Evolutionary conservation across 345 rosid species (phyloP).

Genomic region (Acer negundo): DNA sequence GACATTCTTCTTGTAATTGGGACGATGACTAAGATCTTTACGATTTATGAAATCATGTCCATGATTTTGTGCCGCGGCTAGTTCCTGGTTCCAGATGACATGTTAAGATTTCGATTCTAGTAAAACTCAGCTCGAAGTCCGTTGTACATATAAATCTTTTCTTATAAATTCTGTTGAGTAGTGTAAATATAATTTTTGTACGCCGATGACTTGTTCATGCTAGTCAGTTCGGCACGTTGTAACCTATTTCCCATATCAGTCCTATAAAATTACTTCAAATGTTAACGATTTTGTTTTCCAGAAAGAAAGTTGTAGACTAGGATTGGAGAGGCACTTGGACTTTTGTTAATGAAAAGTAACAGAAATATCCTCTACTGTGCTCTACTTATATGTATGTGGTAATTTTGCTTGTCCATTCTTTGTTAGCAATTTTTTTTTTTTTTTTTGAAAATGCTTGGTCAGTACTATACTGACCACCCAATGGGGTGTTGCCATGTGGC

Average conservation of each 20-base stretch:
- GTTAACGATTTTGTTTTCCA: not conserved
- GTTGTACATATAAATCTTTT: conserved; percentile 6
- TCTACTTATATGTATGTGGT: not conserved
- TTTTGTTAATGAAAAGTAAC: not conserved
- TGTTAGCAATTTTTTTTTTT: no score
- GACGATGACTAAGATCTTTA: conserved; percentile 3
- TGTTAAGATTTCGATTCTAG: not conserved
- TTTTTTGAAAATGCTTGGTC: no score
- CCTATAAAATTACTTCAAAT: not conserved
- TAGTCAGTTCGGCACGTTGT: not conserved
- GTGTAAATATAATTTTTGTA: conserved; percentile 28
- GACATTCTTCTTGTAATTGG: conserved; percentile 22
- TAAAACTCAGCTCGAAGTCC: not conserved
- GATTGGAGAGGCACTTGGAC: not conserved
- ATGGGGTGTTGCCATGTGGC: no score
- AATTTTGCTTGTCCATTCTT: not conserved
- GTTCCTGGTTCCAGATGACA: conserved; percentile 10
- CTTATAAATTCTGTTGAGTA: conserved; percentile 1
- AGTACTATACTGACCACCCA: no score
- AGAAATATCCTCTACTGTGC: not conserved
- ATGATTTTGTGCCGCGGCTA: not conserved
- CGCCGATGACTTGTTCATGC: not conserved
- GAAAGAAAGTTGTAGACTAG: not conserved
- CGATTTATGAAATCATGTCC: conserved; percentile 23
- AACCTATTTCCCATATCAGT: not conserved